A percentile compares a stretch with the other conserved stretches of the same genome.
These are phyloP conservation scores for Pharus latifolius DNA, from an alignment of 176 grass and related monocot species.

Conservation along the genomic window DNA sequence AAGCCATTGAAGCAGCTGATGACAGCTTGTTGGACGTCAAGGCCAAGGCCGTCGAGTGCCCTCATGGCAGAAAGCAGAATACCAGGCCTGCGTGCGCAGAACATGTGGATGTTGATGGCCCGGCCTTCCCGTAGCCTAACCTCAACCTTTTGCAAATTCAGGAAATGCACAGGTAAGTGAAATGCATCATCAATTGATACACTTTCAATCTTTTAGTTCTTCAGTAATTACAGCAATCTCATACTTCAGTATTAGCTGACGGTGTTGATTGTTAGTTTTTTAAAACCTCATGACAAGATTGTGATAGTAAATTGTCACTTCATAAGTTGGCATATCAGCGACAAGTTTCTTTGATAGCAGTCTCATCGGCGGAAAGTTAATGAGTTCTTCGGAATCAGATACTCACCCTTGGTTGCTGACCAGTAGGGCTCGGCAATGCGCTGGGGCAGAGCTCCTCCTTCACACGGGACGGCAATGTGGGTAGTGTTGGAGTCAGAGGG, in stretches of 20 bases:
- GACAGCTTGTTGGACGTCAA: constrained; percentile 92
- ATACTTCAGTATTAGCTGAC: neutral
- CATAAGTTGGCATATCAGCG: neutral
- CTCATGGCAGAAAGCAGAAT: constrained; percentile 77
- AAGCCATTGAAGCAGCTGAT: constrained; percentile 98
- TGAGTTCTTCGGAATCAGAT: neutral
- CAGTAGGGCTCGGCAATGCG: constrained; percentile 67
- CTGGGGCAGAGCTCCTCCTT: constrained; percentile 79
- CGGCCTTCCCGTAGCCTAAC: constrained; percentile 82
- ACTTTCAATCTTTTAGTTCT: too few species aligned
- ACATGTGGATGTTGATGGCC: constrained; percentile 91
- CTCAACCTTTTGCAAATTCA: constrained; percentile 55
- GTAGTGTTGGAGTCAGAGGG: constrained; percentile 76
- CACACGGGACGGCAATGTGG: constrained; percentile 55
- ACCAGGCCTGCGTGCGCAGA: constrained; percentile 77
- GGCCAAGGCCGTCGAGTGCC: constrained; percentile 76
- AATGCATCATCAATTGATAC: neutral
- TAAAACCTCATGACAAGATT: neutral
- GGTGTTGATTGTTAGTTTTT: neutral
- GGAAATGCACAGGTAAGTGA: neutral
- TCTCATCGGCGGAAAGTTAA: neutral
- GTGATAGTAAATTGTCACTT: too few species aligned
- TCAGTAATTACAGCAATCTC: neutral
- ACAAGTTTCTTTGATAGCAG: neutral
- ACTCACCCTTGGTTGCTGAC: constrained; percentile 61